phyloP scores from a whole-genome alignment of 345 rosid species.

The Camelina hispida region DNA sequence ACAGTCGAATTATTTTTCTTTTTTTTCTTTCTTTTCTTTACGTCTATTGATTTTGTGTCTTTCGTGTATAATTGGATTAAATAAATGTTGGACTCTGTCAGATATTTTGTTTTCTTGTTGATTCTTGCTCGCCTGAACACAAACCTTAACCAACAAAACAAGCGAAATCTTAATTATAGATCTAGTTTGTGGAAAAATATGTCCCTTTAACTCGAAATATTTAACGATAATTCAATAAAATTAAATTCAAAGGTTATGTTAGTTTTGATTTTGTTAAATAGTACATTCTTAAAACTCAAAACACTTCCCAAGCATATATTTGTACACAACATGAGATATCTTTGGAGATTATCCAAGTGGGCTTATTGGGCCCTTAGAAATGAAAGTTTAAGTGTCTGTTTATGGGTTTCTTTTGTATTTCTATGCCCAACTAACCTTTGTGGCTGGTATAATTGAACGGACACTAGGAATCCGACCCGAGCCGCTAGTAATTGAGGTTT shows the following conservation, averaged over 20 bases:
- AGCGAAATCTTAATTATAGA: constrained; percentile 29
- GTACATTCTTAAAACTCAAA: not conserved
- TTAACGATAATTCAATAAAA: not conserved
- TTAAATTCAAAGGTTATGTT: not conserved
- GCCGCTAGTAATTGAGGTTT: not conserved
- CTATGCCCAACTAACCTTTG: not conserved
- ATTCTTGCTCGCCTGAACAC: constrained; percentile 36
- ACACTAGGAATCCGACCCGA: not conserved
- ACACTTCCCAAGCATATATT: not conserved
- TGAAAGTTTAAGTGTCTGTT: not conserved
- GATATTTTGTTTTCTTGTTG: constrained; percentile 38
- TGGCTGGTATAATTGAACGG: constrained; percentile 10
- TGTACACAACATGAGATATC: not conserved
- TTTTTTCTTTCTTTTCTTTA: too few species aligned
- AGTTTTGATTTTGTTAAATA: not conserved
- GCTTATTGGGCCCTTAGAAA: not conserved
- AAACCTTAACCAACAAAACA: constrained; percentile 24
- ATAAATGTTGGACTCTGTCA: constrained; percentile 29
- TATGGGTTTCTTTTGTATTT: not conserved
- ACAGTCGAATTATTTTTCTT: constrained; percentile 15
- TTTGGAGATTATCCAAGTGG: not conserved
- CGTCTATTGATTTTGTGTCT: constrained; percentile 6
- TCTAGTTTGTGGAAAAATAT: constrained; percentile 13
- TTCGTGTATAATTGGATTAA: constrained; percentile 19
- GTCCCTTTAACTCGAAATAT: not conserved